Evolutionary conservation across 2,329 filamentous ascomycete genomes (phyloP).

Genomic region (Colletotrichum australisinense): DNA sequence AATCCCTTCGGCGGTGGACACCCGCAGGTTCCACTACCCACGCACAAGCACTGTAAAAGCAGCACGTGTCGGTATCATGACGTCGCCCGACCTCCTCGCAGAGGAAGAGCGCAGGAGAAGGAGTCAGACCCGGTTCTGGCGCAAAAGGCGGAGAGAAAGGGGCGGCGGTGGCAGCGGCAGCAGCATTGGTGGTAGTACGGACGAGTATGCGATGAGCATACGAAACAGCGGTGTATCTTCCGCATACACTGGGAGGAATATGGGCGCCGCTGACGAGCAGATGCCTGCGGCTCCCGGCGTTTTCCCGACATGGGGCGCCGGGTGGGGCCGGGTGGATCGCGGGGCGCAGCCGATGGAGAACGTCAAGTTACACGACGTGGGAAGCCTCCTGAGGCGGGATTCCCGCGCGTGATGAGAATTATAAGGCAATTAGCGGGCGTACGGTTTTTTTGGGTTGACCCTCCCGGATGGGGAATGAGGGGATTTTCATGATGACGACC

Average conservation of each 20-base stretch:
- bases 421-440: not conserved
- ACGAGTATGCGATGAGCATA: constrained; percentile 36
- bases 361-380: constrained; percentile 49
- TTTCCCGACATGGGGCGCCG: constrained; percentile 32
- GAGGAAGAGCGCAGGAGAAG: constrained; percentile 34
- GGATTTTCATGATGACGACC: not conserved
- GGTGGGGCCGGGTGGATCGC: constrained; percentile 46
- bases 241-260: constrained; percentile 36
- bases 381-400: constrained; percentile 42
- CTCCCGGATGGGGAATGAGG: not conserved
- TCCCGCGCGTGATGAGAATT: not conserved
- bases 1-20: constrained; percentile 62
- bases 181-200: constrained; percentile 18
- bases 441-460: not conserved
- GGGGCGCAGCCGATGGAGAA: constrained; percentile 40
- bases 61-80: constrained; percentile 55
- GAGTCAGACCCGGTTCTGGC: constrained; percentile 31
- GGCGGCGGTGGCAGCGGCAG: constrained; percentile 39
- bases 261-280: constrained; percentile 13
- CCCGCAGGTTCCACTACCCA: constrained; percentile 61
- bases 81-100: constrained; percentile 51
- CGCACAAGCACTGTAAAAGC: constrained; percentile 45
- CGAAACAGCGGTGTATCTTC: constrained; percentile 38
- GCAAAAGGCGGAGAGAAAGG: constrained; percentile 37
- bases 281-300: constrained; percentile 4